phyloP scores from a whole-genome alignment of 345 rosid genomes.

The Melastoma malabathricum region DNA sequence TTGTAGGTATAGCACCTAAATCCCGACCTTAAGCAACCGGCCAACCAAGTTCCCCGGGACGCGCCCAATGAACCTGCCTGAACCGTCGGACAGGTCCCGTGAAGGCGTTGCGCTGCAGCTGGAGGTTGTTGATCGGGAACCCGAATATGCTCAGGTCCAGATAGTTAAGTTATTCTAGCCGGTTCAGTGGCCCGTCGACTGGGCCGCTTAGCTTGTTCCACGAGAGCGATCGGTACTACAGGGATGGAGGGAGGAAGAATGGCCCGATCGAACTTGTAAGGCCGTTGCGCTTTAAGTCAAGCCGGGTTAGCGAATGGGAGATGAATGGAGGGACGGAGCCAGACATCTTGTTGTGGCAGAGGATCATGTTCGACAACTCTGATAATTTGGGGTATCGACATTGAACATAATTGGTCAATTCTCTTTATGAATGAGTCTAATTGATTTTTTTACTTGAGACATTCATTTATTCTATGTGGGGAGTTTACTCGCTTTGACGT shows the following conservation, averaged over 20 bases:
- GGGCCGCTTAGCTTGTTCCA: conserved; percentile 70
- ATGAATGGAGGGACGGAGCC: conserved; percentile 64
- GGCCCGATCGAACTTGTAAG: conserved; percentile 51
- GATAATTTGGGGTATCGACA: conserved; percentile 19
- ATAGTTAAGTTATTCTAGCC: conserved; percentile 47
- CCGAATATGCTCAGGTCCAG: conserved; percentile 63
- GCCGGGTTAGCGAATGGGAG: conserved; percentile 41
- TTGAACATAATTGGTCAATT: too few species aligned
- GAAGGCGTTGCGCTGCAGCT: conserved; percentile 62
- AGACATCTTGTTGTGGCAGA: conserved; percentile 68
- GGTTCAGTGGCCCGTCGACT: conserved; percentile 39
- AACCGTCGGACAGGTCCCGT: conserved; percentile 45
- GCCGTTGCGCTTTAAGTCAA: conserved; percentile 69
- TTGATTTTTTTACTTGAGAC: too few species aligned
- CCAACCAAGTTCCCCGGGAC: conserved; percentile 69
- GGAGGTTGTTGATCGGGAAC: conserved; percentile 54
- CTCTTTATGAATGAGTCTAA: too few species aligned
- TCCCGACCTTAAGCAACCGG: conserved; percentile 40
- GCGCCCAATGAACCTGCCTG: conserved; percentile 55
- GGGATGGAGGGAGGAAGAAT: conserved; percentile 43
- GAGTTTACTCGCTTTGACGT: too few species aligned
- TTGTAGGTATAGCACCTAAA: conserved; percentile 64
- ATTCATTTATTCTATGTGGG: too few species aligned
- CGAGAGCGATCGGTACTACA: conserved; percentile 69
- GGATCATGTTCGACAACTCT: conserved; percentile 52